Conservation (phyloP, 371 early-diverging fungal genomes). For the Mucor sp. region DNA sequence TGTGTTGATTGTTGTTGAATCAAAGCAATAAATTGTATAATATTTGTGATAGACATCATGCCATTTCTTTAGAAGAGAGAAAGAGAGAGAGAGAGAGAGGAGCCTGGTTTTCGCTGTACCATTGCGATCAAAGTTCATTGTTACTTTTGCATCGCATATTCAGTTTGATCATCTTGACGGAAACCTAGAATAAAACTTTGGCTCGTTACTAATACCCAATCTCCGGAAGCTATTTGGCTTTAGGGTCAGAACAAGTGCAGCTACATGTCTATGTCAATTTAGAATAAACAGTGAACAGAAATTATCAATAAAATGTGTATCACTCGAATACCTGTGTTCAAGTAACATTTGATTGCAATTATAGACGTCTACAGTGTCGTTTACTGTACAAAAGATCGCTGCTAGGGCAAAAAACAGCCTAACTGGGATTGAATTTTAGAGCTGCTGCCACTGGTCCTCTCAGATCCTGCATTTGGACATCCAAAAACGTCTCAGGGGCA, state of each 20-base stretch:
- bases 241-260: conserved; percentile 14
- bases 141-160: conserved; percentile 13
- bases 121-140: conserved; percentile 16
- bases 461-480: too few species aligned
- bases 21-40: not conserved
- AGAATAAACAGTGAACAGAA: too few species aligned
- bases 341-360: too few species aligned
- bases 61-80: not conserved
- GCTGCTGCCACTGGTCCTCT: too few species aligned
- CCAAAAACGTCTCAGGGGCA: too few species aligned
- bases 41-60: not conserved
- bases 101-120: not conserved
- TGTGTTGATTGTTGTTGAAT: conserved; percentile 48
- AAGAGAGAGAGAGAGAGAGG: too few species aligned
- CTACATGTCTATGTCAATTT: conserved; percentile 1
- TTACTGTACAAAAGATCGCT: too few species aligned
- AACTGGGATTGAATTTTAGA: too few species aligned
- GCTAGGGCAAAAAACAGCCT: too few species aligned
- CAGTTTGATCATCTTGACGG: not conserved
- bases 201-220: conserved; percentile 24
- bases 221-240: conserved; percentile 2
- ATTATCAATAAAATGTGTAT: too few species aligned
- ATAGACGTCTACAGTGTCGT: too few species aligned
- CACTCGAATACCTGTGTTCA: too few species aligned
- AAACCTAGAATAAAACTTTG: conserved; percentile 14